Percentiles rank a stretch among this genome's conserved stretches.
These are phyloP conservation scores for Auxenochlorella protothecoides DNA, from an alignment of 139 green algal genomes.

Conservation along the genomic window DNA sequence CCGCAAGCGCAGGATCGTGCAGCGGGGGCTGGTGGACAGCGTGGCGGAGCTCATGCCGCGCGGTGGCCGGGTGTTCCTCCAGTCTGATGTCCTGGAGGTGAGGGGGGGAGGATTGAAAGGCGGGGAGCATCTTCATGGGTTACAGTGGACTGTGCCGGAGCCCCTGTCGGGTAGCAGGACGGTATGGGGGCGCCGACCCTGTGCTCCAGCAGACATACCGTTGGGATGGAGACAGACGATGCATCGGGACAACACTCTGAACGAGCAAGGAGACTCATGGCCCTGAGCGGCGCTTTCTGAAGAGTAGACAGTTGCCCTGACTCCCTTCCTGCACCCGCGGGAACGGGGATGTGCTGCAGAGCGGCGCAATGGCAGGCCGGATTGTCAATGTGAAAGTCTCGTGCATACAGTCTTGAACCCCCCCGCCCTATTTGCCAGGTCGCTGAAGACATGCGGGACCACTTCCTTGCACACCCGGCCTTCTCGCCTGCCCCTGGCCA, in stretches of 20 bases:
- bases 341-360: too few relatives aligned
- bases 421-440: slow-evolving; percentile 26
- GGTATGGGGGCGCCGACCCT: neutral
- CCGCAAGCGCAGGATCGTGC: slow-evolving; percentile 74
- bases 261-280: neutral
- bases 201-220: neutral
- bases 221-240: too few relatives aligned
- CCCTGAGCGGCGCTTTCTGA: neutral
- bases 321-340: neutral
- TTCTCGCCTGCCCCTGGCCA: too few relatives aligned
- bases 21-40: slow-evolving; percentile 43
- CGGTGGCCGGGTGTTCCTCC: slow-evolving; percentile 52
- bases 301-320: neutral
- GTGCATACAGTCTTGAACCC: neutral
- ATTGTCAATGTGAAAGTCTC: neutral
- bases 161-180: too few relatives aligned
- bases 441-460: slow-evolving; percentile 38
- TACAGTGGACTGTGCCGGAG: too few relatives aligned
- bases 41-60: slow-evolving; percentile 18
- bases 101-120: neutral
- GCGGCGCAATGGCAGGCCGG: too few relatives aligned
- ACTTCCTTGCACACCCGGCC: slow-evolving; percentile 18
- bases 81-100: slow-evolving; percentile 60
- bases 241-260: too few relatives aligned
- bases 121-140: neutral